Conservation (phyloP, 768 basidiomycete genomes). For the Suillus hirtellus region DNA sequence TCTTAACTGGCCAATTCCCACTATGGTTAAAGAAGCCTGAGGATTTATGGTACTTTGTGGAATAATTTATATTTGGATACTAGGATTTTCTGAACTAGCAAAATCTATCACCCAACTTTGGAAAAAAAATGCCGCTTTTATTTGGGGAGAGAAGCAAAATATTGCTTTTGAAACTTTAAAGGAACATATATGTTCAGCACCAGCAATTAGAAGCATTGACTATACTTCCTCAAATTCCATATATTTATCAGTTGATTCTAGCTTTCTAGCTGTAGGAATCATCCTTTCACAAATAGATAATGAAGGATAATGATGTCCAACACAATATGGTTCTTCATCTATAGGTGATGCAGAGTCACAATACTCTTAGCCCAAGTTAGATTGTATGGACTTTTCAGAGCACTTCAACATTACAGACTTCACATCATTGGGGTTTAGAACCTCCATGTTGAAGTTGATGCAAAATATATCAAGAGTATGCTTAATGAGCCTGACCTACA, state of each 20-base stretch:
- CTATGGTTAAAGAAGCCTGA: too few relatives aligned
- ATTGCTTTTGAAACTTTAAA: background rate
- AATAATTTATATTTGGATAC: too few relatives aligned
- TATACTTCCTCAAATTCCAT: background rate
- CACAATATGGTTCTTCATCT: too few relatives aligned
- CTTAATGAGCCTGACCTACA: too few relatives aligned
- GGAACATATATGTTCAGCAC: background rate
- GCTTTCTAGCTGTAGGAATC: background rate
- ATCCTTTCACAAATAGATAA: background rate
- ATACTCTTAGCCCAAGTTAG: too few relatives aligned
- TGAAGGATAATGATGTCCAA: too few relatives aligned
- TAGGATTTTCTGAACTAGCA: too few relatives aligned
- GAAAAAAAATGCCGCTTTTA: background rate
- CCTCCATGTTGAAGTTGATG: slow-evolving; percentile 23
- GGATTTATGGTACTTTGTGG: too few relatives aligned
- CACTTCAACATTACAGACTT: slow-evolving; percentile 25
- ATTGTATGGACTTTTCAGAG: too few relatives aligned
- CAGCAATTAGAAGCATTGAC: background rate
- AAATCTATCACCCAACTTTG: background rate
- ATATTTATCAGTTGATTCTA: background rate
- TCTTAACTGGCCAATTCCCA: too few relatives aligned
- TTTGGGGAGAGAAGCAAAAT: background rate
- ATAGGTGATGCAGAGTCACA: too few relatives aligned
- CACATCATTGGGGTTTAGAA: slow-evolving; percentile 32
- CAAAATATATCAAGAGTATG: too few relatives aligned